Evolutionary conservation across 225 moss, liverwort and hornwort genomes (phyloP).

Genomic region (Straminergon stramineum): DNA sequence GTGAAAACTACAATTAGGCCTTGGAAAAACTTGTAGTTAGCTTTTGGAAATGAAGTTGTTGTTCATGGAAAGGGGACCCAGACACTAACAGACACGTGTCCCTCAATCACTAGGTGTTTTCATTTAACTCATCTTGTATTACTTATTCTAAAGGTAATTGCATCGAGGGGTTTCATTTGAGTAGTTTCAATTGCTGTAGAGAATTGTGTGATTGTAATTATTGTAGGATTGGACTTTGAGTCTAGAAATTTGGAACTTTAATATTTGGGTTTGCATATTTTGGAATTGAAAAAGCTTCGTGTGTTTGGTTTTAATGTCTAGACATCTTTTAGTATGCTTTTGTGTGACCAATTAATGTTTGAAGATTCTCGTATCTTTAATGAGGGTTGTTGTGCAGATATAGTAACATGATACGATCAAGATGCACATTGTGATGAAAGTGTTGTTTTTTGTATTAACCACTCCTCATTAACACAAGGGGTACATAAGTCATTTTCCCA

Average conservation of each 20-base stretch:
- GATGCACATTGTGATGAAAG: too few species aligned
- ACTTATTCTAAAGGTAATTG: not conserved
- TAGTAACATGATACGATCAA: not conserved
- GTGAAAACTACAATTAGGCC: too few species aligned
- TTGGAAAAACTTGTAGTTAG: too few species aligned
- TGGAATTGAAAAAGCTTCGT: not conserved
- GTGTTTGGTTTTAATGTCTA: not conserved
- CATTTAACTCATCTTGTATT: too few species aligned
- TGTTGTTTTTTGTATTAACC: too few species aligned
- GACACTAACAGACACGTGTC: too few species aligned
- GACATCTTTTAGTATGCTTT: not conserved
- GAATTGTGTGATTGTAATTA: not conserved
- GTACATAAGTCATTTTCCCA: not conserved
- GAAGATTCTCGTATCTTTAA: not conserved
- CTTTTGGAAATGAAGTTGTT: too few species aligned
- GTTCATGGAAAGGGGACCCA: too few species aligned
- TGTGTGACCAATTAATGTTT: not conserved
- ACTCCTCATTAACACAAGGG: too few species aligned
- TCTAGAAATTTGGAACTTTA: not conserved
- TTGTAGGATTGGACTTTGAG: not conserved
- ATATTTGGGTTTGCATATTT: not conserved
- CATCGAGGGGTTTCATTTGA: not conserved
- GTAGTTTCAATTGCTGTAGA: not conserved
- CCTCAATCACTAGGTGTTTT: too few species aligned
- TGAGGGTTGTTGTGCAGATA: not conserved